phyloP scores from a whole-genome alignment of 2,329 filamentous ascomycete species.

The Dothistroma pini region DNA sequence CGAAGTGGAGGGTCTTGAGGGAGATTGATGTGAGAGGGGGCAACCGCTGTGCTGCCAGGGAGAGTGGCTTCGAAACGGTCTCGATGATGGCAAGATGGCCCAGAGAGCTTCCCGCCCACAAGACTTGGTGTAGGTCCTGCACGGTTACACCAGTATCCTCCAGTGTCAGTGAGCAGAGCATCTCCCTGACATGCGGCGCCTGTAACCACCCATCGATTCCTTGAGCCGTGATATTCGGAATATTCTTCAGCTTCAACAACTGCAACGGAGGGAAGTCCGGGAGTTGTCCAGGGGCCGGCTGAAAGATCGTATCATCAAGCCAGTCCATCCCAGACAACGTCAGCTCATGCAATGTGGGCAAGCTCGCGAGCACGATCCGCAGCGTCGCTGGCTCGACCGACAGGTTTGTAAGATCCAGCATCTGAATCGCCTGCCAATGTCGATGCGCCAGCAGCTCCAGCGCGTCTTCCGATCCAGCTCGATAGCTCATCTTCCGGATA shows the following conservation, averaged over 20 bases:
- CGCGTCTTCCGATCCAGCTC: conserved; percentile 70
- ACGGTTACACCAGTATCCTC: conserved; percentile 67
- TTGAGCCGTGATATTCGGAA: conserved; percentile 65
- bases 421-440: conserved; percentile 67
- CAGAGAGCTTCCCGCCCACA: conserved; percentile 57
- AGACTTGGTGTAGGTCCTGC: conserved; percentile 57
- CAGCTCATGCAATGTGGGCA: conserved; percentile 67
- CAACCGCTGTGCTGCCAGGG: conserved; percentile 47
- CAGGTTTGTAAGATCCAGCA: conserved; percentile 66
- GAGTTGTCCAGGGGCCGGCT: conserved; percentile 56
- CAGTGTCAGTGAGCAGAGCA: conserved; percentile 66
- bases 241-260: conserved; percentile 68
- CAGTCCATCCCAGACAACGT: conserved; percentile 67
- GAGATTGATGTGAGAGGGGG: conserved; percentile 65
- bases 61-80: conserved; percentile 55
- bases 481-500: conserved; percentile 85
- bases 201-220: conserved; percentile 69
- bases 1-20: conserved; percentile 72
- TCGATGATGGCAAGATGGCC: conserved; percentile 57
- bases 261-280: conserved; percentile 72
- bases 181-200: conserved; percentile 54
- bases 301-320: conserved; percentile 75
- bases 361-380: conserved; percentile 64
- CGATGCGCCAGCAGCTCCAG: conserved; percentile 66
- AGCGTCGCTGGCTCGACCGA: conserved; percentile 68